phyloP scores from a whole-genome alignment of 73 alveolate genomes.

The Tetrahymena elliotti region DNA sequence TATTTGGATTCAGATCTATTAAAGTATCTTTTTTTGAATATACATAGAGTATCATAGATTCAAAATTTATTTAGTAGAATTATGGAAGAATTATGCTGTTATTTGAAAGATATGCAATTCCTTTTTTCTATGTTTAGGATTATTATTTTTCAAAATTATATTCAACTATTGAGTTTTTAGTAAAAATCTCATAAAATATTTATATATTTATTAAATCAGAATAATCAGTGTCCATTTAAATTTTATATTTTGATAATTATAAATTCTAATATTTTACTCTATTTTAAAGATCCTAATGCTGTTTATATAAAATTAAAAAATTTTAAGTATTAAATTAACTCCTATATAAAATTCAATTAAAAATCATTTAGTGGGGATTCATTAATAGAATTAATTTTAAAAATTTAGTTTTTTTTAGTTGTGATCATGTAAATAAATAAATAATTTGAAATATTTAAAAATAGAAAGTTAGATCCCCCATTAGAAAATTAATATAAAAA shows the following conservation, averaged over 20 bases:
- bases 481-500: too few species aligned
- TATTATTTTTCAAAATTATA: not conserved
- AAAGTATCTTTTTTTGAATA: not conserved
- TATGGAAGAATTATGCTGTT: not conserved
- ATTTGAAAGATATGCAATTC: not conserved
- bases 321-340: not conserved
- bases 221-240: not conserved
- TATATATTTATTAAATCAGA: not conserved
- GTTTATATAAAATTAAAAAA: not conserved
- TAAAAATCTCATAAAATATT: not conserved
- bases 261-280: not conserved
- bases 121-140: not conserved
- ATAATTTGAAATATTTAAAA: too few species aligned
- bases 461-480: too few species aligned
- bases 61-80: not conserved
- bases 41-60: not conserved
- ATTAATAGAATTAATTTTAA: too few species aligned
- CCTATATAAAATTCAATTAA: too few species aligned
- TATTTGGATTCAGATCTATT: not conserved
- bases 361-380: too few species aligned
- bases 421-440: too few species aligned
- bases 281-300: not conserved
- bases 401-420: too few species aligned
- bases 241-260: not conserved
- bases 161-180: not conserved